Evolutionary conservation across 768 basidiomycete genomes (phyloP), one percentile per base, ranked within the genome.

Genomic region (Hygrophorus pudorinus): DNA sequence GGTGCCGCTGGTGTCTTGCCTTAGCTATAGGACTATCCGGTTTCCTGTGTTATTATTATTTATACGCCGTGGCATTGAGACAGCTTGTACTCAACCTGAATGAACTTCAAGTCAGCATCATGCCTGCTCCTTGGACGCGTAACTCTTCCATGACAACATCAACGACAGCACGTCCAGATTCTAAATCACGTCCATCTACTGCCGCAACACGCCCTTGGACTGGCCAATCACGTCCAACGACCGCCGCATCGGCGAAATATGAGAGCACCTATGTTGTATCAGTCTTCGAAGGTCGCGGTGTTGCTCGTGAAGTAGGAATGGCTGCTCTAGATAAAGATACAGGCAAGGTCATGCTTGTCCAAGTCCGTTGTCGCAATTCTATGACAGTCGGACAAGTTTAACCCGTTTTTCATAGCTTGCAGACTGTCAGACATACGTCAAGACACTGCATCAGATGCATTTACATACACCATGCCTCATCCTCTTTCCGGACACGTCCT

Each of bases 341-440:
- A 0, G 88, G 83, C 1, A 70, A 75, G 20, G 82, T 84, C 14
- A 70, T 78, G 58, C 65, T 93, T 12, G 78, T 89, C 13, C 90
- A 94, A 72, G 89, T 83, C 38, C n/a, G 54, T 33, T 31, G 16
- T 43, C 7, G 31, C n/a, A 31, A 35, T 28, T 38, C 46, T 41
- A 30, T 16, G 14, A 17, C 31, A 30, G 24, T 46, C 44, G 31
- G 16, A 37, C 42, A 27, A 46, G 48, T 41, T 13, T 41, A 35
- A 45, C 28, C 46, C 39, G 34, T 39, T 8, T 21, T 32, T 17
- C 9, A 45, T 51, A 93, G 87, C 70, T 90, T 24, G 78, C 82
- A 29, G 92, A 96, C 56, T 83, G 83, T 46, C 79, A 86, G 45
- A 91, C 90, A 11, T 93, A 90, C 50, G 81, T 89, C 47, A 91